Base-by-base conservation (phyloP, 345 rosid genomes). In the Physaria fendleri region DNA sequence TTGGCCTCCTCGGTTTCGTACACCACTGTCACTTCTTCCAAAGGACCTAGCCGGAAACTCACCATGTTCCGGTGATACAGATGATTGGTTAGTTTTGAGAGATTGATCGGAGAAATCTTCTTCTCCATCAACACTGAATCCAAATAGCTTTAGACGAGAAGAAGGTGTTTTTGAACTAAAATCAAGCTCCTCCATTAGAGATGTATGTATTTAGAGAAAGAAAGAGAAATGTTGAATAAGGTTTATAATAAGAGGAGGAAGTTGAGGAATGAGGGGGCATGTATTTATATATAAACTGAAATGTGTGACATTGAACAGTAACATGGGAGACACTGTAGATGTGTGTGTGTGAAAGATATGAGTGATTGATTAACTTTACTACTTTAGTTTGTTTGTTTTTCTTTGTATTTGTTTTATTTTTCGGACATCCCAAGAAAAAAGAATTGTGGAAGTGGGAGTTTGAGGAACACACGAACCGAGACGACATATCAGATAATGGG, bases 81-180 rank as follows among this genome's bases (percentile, higher is more conserved):
- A 41, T 8, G 64, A 56, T 23, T 40, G 52, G 37, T 46, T 46
- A 3, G 64, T 40, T 47, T 56, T 66, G 8, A 58, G 51, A 0
- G 59, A 30, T 2, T 68, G 72, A 3, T 72, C 77, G 0, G 72
- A 69, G 59, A 61, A 55, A 33, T 62, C 78, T 16, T 85, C 86
- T 20, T 85, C 90, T 44, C 84, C 90, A 0, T 83, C 69, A 35
- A 92, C 95, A 73, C 68, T 78, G 74, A 84, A 88, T 50, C 98
- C 98, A 61, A 92, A 92, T 52, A 92, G 89, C 61, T 87, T 92
- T 63, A 92, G 59, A 48, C 93, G 76, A 20, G 91, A 70, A 10
- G 78, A 56, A 5, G 79, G 27, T 18, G 58, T 69, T 41, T 74
- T 77, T 55, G 80, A 60, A 41, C 70, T 50, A 39, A 62, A 81